Evolutionary conservation across 306 rosid species (phyloP).

Genomic region (Oxytropis ochrocephala): DNA sequence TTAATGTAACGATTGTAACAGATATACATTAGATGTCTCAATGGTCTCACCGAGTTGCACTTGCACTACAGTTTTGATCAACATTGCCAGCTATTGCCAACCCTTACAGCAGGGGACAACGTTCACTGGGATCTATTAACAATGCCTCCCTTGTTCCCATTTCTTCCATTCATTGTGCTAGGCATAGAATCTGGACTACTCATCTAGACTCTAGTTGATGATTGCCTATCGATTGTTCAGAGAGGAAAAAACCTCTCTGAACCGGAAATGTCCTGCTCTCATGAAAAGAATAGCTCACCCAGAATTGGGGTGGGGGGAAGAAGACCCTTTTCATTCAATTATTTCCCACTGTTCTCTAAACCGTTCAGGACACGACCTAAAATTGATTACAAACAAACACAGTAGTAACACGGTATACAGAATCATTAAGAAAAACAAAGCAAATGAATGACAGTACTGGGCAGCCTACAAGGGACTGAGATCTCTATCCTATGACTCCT

Average conservation of each 20-base stretch:
- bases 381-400: neutral
- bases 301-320: neutral
- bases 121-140: neutral
- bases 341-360: neutral
- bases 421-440: constrained; percentile 9
- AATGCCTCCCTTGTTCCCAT: neutral
- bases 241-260: neutral
- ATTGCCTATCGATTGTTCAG: neutral
- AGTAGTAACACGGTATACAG: neutral
- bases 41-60: too few relatives aligned
- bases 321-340: neutral
- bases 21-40: too few relatives aligned
- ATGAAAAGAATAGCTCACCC: neutral
- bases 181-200: neutral
- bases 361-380: neutral
- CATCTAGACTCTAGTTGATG: neutral
- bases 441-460: neutral
- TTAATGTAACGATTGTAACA: neutral
- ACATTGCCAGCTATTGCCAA: neutral
- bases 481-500: neutral
- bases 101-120: too few relatives aligned
- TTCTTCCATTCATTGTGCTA: neutral
- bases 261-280: neutral
- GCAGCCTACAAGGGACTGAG: neutral
- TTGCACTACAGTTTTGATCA: neutral